Evolutionary conservation across 495 filamentous ascomycete genomes (phyloP), one percentile per base, ranked within the genome.

Genomic region (Neurospora sp.): DNA sequence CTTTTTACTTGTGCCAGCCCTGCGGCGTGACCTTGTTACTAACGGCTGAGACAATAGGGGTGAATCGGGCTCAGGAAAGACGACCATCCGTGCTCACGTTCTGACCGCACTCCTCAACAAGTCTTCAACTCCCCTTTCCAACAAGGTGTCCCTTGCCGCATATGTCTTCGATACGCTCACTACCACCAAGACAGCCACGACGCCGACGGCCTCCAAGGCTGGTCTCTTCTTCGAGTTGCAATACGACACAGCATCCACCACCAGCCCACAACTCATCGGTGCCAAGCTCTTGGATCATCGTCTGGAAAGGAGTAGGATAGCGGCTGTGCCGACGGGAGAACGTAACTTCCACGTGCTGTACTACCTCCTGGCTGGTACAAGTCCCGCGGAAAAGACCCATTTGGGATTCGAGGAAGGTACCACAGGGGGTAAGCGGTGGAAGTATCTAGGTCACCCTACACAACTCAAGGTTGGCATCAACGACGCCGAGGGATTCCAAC

Each of bases 391-490:
- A 78, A 97, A 96, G 82, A 77, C 88, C 2, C 96, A 99, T 83
- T 81, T 99, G 37, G 94, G 94, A 22, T 88, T 99, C 40, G 93
- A 97, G 35, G 89, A 85, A 40, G 85, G 83, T n/a, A 77, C 85
- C 18, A 85, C 85, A 27, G 53, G 53, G 31, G 87, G 90, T 74
- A 95, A 92, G 83, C 84, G 96, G 80, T 99, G 96, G 96, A 89
- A 92, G 78, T 99, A 98, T 81, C 86, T 99, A 35, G 96, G 96
- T 22, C 96, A 99, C 78, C 95, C 95, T 2, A 97, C 95, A 0
- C 96, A 99, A 78, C 86, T 99, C 38, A 98, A 97, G 79, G 93
- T 98, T 39, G 96, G 96, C 31, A 93, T 99, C 79, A 97, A 99
- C 78, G 96, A 99, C 80, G 84, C 89, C 5, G 95, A 97, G 77